Evolutionary conservation across 1,284 basidiomycete genomes (phyloP).

Genomic region (Microstroma glucosiphilum): DNA sequence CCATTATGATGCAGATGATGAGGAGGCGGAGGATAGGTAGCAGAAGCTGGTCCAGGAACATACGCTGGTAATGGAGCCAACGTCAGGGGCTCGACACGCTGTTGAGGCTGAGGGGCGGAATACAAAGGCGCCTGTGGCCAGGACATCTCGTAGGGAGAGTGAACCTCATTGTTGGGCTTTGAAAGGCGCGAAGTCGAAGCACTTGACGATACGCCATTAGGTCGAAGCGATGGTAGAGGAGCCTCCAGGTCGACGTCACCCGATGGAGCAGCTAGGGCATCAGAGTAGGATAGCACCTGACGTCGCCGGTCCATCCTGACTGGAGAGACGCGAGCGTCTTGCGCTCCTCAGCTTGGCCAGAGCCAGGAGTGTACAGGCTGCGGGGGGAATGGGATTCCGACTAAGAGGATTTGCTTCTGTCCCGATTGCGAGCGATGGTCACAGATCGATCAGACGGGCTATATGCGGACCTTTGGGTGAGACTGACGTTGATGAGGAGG

Average conservation of each 20-base stretch:
- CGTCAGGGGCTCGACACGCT: neutral
- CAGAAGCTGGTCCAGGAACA: neutral
- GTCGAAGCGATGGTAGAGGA: neutral
- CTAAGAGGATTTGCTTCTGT: neutral
- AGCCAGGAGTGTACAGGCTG: neutral
- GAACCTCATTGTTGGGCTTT: neutral
- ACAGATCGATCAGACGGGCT: neutral
- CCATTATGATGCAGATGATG: neutral
- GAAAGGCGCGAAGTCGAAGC: neutral
- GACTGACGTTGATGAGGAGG: too few relatives aligned
- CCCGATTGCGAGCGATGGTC: neutral
- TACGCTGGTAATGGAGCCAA: neutral
- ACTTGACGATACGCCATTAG: neutral
- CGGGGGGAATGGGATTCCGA: neutral
- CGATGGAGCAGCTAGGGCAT: neutral
- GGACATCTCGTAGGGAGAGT: neutral
- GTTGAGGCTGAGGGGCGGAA: neutral
- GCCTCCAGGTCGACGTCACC: conserved; percentile 4
- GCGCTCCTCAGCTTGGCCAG: neutral
- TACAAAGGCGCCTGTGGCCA: neutral
- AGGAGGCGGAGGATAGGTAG: neutral
- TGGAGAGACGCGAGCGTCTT: neutral
- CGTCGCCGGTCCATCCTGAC: neutral
- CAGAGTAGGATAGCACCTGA: conserved; percentile 2
- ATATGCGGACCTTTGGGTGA: too few relatives aligned